phyloP scores from a whole-genome alignment of 2,329 filamentous ascomycete genomes.

The Botryotinia narcissicola region DNA sequence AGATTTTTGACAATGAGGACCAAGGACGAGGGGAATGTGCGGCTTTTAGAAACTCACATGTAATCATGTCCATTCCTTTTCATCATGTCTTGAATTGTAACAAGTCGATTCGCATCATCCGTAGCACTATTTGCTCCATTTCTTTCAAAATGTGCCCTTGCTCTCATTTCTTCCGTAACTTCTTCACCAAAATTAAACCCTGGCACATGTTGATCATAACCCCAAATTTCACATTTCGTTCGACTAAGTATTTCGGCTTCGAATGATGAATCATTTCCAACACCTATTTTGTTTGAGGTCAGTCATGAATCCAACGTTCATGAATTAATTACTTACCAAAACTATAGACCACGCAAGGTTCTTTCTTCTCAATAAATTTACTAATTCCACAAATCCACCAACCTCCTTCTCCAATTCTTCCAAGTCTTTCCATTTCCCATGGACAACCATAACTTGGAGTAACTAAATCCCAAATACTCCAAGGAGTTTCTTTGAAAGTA shows the following conservation, averaged over 20 bases:
- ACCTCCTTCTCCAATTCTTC: slow-evolving; percentile 43
- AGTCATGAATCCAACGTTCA: neutral
- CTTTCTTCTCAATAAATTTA: slow-evolving; percentile 35
- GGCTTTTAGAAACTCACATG: slow-evolving; percentile 23
- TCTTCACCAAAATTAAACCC: slow-evolving; percentile 36
- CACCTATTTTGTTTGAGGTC: neutral
- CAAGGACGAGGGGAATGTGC: neutral
- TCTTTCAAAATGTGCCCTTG: slow-evolving; percentile 39
- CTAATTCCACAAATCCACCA: slow-evolving; percentile 46
- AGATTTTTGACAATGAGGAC: neutral
- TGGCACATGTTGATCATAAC: slow-evolving; percentile 41
- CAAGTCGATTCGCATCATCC: slow-evolving; percentile 31
- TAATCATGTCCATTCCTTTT: slow-evolving; percentile 41
- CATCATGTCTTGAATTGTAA: slow-evolving; percentile 42
- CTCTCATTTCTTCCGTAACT: slow-evolving; percentile 28
- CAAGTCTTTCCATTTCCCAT: slow-evolving; percentile 43
- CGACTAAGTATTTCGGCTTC: slow-evolving; percentile 43
- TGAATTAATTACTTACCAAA: slow-evolving; percentile 12
- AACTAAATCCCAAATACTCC: slow-evolving; percentile 44
- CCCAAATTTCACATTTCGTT: slow-evolving; percentile 42
- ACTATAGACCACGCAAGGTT: slow-evolving; percentile 16
- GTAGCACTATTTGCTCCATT: slow-evolving; percentile 38
- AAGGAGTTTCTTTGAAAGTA: slow-evolving; percentile 35
- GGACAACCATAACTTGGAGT: slow-evolving; percentile 44
- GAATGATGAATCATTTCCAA: slow-evolving; percentile 20